These are phyloP conservation scores for Seminavis robusta DNA, from an alignment of 108 stramenopile species.

Conservation along the genomic window DNA sequence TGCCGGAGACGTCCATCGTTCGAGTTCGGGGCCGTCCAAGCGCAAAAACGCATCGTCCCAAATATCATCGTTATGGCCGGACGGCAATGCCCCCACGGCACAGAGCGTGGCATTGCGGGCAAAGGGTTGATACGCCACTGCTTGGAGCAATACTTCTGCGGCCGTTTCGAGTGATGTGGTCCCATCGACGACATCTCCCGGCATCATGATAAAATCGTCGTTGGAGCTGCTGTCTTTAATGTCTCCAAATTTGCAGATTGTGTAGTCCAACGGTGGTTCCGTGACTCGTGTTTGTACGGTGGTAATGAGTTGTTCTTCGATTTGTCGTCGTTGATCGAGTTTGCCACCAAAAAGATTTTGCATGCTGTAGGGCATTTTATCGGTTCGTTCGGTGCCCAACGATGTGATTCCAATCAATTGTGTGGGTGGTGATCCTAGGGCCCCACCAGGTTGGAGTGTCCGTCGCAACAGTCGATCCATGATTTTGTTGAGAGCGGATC, in stretches of 20 bases:
- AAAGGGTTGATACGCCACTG: slow-evolving; percentile 38
- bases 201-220: slow-evolving; percentile 26
- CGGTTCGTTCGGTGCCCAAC: slow-evolving; percentile 74
- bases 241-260: slow-evolving; percentile 75
- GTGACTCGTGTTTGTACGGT: slow-evolving; percentile 38
- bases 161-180: slow-evolving; percentile 29
- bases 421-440: slow-evolving; percentile 60
- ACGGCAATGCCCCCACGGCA: slow-evolving; percentile 14
- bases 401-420: slow-evolving; percentile 67
- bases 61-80: slow-evolving; percentile 18
- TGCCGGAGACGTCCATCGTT: slow-evolving; percentile 28
- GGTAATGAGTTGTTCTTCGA: slow-evolving; percentile 59
- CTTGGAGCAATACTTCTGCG: slow-evolving; percentile 26
- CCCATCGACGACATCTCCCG: slow-evolving; percentile 63
- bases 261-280: slow-evolving; percentile 70
- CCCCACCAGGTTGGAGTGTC: slow-evolving; percentile 40
- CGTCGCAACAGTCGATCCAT: slow-evolving; percentile 61
- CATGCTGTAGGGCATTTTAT: slow-evolving; percentile 76
- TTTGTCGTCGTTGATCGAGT: slow-evolving; percentile 62
- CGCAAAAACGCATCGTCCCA: slow-evolving; percentile 72
- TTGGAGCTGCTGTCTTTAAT: slow-evolving; percentile 20
- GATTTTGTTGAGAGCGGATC: slow-evolving; percentile 37
- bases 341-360: slow-evolving; percentile 75
- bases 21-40: slow-evolving; percentile 75
- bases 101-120: slow-evolving; percentile 43